phyloP scores from a whole-genome alignment of 345 rosid species.

The Brassica incana region DNA sequence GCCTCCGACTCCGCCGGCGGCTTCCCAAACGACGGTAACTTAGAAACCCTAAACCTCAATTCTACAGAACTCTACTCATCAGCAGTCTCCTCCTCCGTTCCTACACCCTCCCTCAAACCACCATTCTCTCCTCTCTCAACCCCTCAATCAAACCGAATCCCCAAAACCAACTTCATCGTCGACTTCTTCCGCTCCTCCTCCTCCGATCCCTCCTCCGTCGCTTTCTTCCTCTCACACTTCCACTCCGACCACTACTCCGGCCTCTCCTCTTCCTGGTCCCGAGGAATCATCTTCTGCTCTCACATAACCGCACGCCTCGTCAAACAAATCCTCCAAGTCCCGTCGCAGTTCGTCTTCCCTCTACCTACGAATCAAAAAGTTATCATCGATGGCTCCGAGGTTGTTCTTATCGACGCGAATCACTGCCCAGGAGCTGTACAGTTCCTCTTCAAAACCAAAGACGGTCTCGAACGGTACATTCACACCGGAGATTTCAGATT shows the following conservation, averaged over 20 bases:
- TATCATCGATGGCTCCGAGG: conserved; percentile 64
- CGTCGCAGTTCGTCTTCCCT: conserved; percentile 51
- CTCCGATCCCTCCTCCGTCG: conserved; percentile 39
- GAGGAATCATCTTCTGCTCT: conserved; percentile 79
- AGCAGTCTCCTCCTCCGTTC: conserved; percentile 39
- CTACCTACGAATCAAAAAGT: conserved; percentile 47
- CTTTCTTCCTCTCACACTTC: conserved; percentile 91
- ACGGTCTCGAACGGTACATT: conserved; percentile 52
- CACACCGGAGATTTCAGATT: conserved; percentile 89
- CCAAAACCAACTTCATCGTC: conserved; percentile 73
- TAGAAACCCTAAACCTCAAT: conserved; percentile 49
- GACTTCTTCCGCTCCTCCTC: conserved; percentile 70
- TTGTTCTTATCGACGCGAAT: conserved; percentile 69
- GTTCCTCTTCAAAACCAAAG: conserved; percentile 65
- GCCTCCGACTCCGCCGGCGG: conserved; percentile 8
- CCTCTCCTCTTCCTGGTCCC: conserved; percentile 70
- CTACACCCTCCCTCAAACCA: conserved; percentile 27
- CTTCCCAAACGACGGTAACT: not conserved
- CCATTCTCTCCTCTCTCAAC: conserved; percentile 36
- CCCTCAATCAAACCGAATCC: conserved; percentile 67
- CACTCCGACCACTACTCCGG: conserved; percentile 90
- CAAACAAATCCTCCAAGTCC: conserved; percentile 51
- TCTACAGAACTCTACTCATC: conserved; percentile 56
- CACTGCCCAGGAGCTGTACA: conserved; percentile 94
- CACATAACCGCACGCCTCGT: conserved; percentile 64